phyloP scores from a whole-genome alignment of 257 asterid species.

The Thymus quinquecostatus region DNA sequence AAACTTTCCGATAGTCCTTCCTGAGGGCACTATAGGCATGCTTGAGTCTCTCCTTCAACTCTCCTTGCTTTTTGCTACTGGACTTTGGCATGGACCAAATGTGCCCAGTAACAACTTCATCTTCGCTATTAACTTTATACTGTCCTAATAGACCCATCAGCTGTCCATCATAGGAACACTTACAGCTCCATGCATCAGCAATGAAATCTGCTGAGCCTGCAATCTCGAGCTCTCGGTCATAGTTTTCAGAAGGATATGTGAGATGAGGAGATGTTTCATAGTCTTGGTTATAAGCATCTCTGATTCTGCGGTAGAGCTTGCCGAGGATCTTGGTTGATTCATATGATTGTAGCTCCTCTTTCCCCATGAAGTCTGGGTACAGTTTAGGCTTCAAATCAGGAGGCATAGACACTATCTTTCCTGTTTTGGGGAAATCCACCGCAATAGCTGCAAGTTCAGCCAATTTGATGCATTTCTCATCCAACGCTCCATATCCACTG shows the following conservation, averaged over 20 bases:
- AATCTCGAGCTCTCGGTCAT: slow-evolving; percentile 68
- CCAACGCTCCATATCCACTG: slow-evolving; percentile 81
- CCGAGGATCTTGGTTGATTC: slow-evolving; percentile 66
- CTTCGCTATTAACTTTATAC: slow-evolving; percentile 74
- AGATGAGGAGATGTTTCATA: slow-evolving; percentile 36
- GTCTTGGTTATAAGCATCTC: slow-evolving; percentile 50
- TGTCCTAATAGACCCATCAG: slow-evolving; percentile 77
- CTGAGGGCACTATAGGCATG: slow-evolving; percentile 66
- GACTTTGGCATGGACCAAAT: slow-evolving; percentile 89
- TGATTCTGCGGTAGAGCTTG: slow-evolving; percentile 69
- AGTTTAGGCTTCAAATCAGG: slow-evolving; percentile 59
- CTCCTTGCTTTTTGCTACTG: slow-evolving; percentile 71
- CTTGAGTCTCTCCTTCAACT: slow-evolving; percentile 82
- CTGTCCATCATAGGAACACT: slow-evolving; percentile 78
- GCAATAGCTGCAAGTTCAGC: slow-evolving; percentile 96
- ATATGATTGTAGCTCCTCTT: slow-evolving; percentile 70
- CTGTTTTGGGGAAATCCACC: slow-evolving; percentile 95
- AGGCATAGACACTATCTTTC: slow-evolving; percentile 71
- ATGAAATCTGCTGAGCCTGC: slow-evolving; percentile 53
- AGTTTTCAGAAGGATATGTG: slow-evolving; percentile 34
- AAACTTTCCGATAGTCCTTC: slow-evolving; percentile 76
- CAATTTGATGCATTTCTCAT: slow-evolving; percentile 76
- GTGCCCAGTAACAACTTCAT: slow-evolving; percentile 87
- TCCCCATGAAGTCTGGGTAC: slow-evolving; percentile 95
- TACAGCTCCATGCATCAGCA: slow-evolving; percentile 65